phyloP scores from a whole-genome alignment of 2,329 filamentous ascomycete species.

The Diaporthe capsici region DNA sequence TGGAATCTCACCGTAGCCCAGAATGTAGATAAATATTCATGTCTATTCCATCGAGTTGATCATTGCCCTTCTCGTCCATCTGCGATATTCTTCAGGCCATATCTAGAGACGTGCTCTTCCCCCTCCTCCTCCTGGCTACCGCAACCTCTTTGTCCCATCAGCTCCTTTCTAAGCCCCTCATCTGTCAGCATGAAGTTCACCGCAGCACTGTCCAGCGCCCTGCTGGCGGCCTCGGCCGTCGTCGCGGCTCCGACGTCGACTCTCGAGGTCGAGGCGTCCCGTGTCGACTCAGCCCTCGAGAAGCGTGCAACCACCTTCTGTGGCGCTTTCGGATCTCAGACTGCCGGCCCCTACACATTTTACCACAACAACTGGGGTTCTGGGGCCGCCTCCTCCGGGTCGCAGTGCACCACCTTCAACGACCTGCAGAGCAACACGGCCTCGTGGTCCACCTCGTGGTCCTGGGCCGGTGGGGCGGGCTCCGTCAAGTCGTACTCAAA shows the following conservation, averaged over 20 bases:
- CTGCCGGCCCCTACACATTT: constrained; percentile 55
- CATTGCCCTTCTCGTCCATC: constrained; percentile 19
- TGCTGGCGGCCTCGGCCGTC: constrained; percentile 28
- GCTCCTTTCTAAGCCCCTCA: no score
- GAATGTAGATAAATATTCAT: constrained; percentile 12
- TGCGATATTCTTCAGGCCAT: neutral
- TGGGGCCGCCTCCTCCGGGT: constrained; percentile 52
- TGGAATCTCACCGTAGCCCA: constrained; percentile 12
- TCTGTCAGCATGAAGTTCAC: constrained; percentile 28
- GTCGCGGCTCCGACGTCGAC: constrained; percentile 27
- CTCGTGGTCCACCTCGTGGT: constrained; percentile 60
- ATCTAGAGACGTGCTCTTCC: neutral
- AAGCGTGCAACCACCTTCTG: constrained; percentile 37
- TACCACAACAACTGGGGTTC: constrained; percentile 68
- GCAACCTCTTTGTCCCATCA: neutral
- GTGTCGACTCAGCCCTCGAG: constrained; percentile 31
- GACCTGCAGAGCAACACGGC: constrained; percentile 52
- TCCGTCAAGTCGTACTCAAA: constrained; percentile 64
- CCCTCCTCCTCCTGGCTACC: neutral
- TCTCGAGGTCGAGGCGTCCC: constrained; percentile 14
- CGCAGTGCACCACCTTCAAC: constrained; percentile 59
- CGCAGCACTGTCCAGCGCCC: neutral
- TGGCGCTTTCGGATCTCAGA: constrained; percentile 10
- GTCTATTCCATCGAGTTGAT: neutral
- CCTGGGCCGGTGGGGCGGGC: constrained; percentile 56